Percentiles rank a stretch among this genome's conserved stretches.
These are phyloP conservation scores for Copromyces sp. DNA, from an alignment of 495 filamentous ascomycete species.

Conservation along the genomic window DNA sequence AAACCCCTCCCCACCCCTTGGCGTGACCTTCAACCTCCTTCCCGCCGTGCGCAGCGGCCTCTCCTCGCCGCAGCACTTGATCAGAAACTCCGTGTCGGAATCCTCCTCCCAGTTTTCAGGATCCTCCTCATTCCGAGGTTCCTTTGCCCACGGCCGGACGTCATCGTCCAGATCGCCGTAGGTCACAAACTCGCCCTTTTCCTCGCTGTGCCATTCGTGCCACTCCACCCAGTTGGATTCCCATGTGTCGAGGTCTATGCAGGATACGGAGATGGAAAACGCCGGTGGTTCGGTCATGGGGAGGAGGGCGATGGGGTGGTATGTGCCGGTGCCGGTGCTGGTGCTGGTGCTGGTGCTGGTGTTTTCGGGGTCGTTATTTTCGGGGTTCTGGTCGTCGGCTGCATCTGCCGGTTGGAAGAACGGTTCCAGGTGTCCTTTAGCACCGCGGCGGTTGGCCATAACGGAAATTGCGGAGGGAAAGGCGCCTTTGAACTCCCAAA, in stretches of 20 bases:
- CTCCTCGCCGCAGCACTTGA: too few species aligned
- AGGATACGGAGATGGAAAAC: slow-evolving; percentile 2
- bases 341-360: not conserved
- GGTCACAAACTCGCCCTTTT: too few species aligned
- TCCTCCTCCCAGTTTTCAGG: too few species aligned
- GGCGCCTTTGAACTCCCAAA: slow-evolving; percentile 12
- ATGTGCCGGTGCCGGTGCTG: not conserved
- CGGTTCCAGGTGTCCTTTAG: slow-evolving; percentile 7
- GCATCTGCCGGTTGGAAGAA: slow-evolving; percentile 5
- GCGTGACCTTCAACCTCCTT: too few species aligned
- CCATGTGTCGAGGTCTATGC: slow-evolving; percentile 2
- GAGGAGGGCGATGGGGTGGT: slow-evolving; percentile 12
- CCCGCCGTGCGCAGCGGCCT: too few species aligned
- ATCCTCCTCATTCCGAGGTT: too few species aligned
- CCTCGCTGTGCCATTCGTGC: too few species aligned
- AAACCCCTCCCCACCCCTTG: too few species aligned
- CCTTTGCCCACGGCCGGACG: too few species aligned
- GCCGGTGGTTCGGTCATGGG: slow-evolving; percentile 16
- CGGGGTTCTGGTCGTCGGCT: not conserved
- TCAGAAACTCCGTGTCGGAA: too few species aligned
- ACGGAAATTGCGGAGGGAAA: slow-evolving; percentile 15
- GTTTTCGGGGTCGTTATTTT: not conserved
- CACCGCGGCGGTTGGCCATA: slow-evolving; percentile 6
- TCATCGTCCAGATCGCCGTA: too few species aligned
- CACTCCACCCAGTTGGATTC: too few species aligned